Conservation (phyloP, 495 filamentous ascomycete genomes). For the Xylaria sp. region DNA sequence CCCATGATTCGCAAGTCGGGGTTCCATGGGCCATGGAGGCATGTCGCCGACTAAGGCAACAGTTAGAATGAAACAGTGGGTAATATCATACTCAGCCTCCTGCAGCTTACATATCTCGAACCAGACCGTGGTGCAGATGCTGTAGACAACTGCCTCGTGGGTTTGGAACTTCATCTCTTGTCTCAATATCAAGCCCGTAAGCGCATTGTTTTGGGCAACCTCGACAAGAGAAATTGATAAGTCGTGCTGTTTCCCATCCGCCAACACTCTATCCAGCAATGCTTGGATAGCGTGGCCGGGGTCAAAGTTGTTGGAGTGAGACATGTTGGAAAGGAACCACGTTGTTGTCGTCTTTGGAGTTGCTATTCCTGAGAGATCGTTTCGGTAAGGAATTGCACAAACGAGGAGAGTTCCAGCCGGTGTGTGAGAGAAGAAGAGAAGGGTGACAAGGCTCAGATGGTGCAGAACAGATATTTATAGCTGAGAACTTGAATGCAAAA, state of each 20-base stretch:
- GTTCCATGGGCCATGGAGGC: neutral
- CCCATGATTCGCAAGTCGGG: too few relatives aligned
- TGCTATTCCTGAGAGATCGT: neutral
- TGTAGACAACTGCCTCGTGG: neutral
- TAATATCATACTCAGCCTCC: neutral
- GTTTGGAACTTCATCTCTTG: neutral
- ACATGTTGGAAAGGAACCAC: neutral
- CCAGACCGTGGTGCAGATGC: neutral
- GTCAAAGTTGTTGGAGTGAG: neutral
- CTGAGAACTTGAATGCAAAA: neutral
- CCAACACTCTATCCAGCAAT: neutral
- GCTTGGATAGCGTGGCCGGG: neutral
- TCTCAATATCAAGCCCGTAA: neutral
- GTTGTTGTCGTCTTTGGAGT: neutral
- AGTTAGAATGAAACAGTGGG: neutral
- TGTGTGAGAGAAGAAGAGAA: neutral
- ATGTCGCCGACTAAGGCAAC: neutral
- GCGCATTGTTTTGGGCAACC: accelerated
- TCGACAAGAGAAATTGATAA: neutral
- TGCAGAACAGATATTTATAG: neutral
- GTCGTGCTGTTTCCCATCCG: neutral
- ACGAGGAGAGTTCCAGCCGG: neutral
- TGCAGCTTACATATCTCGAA: neutral
- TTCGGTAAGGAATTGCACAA: neutral
- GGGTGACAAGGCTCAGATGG: neutral